Evolutionary conservation across 495 filamentous ascomycete species (phyloP).

Genomic region (Xylaria acuta): DNA sequence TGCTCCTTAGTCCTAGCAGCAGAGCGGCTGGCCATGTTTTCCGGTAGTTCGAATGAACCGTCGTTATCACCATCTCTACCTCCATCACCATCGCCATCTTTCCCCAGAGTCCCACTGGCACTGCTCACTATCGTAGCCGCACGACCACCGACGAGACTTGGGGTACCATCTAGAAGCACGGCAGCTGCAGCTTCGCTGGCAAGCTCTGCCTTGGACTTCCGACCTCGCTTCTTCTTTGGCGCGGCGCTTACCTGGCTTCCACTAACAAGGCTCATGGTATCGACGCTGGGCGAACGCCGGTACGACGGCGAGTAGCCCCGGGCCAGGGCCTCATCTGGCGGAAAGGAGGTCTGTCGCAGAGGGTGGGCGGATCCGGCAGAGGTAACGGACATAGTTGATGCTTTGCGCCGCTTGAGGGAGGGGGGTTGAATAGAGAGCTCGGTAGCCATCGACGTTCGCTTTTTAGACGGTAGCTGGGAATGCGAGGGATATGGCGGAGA

Average conservation of each 20-base stretch:
- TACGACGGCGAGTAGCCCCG: slow-evolving; percentile 46
- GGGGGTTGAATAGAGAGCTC: slow-evolving; percentile 46
- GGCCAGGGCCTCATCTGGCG: slow-evolving; percentile 61
- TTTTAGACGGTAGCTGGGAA: slow-evolving; percentile 60
- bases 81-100: slow-evolving; percentile 51
- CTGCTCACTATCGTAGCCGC: slow-evolving; percentile 56
- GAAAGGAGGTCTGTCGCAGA: slow-evolving; percentile 89
- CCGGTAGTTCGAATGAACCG: slow-evolving; percentile 66
- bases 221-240: slow-evolving; percentile 66
- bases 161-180: slow-evolving; percentile 40
- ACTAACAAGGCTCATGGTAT: slow-evolving; percentile 71
- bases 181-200: slow-evolving; percentile 58
- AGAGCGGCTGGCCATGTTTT: slow-evolving; percentile 61
- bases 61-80: slow-evolving; percentile 72
- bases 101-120: slow-evolving; percentile 41
- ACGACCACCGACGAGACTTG: slow-evolving; percentile 56
- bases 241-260: slow-evolving; percentile 66
- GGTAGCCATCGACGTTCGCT: slow-evolving; percentile 61
- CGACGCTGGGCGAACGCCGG: slow-evolving; percentile 68
- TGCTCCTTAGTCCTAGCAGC: slow-evolving; percentile 67
- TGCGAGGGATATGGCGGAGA: slow-evolving; percentile 61
- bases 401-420: slow-evolving; percentile 68
- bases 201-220: slow-evolving; percentile 67
- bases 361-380: slow-evolving; percentile 67
- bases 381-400: slow-evolving; percentile 59